A percentile compares a stretch with the other conserved stretches of the same genome.
Evolutionary conservation across 441 rosid species (phyloP).

Genomic region (Brassica balearica): DNA sequence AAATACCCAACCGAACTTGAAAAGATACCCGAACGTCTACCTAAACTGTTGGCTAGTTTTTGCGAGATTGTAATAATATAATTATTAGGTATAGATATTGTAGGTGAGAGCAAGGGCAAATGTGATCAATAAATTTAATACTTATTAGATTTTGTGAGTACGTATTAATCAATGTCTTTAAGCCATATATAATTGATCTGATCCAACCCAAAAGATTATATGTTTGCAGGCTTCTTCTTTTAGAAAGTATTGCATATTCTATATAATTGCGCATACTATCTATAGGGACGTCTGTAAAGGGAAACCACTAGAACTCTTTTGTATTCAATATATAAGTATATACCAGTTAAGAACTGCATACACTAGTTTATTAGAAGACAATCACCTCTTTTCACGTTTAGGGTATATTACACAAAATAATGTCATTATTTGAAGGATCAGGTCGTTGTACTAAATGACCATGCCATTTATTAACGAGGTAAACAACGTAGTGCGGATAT

Average conservation of each 20-base stretch:
- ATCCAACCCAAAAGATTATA: conserved; percentile 11
- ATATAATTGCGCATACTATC: conserved; percentile 21
- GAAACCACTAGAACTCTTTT: conserved; percentile 9
- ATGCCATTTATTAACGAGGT: neutral
- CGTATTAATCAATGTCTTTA: conserved; percentile 36
- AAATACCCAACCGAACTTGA: too few relatives aligned
- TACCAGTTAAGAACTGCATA: too few relatives aligned
- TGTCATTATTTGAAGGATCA: neutral
- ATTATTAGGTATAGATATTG: conserved; percentile 6
- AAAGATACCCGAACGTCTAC: too few relatives aligned
- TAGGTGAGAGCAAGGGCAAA: conserved; percentile 13
- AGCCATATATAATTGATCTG: conserved; percentile 25
- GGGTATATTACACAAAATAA: neutral
- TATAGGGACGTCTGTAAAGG: conserved; percentile 22
- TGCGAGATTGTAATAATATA: neutral
- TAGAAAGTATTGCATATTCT: conserved; percentile 17
- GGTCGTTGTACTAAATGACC: neutral
- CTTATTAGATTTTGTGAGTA: neutral
- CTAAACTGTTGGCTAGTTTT: neutral
- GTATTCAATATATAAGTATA: neutral
- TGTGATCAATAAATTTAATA: conserved; percentile 8
- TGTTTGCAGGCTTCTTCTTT: conserved; percentile 30
- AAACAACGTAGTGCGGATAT: neutral
- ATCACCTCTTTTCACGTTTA: conserved; percentile 3
- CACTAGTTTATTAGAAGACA: neutral